These are phyloP conservation scores for Limonium bicolor DNA, from an alignment of 148 eudicot genomes.

Conservation along the genomic window DNA sequence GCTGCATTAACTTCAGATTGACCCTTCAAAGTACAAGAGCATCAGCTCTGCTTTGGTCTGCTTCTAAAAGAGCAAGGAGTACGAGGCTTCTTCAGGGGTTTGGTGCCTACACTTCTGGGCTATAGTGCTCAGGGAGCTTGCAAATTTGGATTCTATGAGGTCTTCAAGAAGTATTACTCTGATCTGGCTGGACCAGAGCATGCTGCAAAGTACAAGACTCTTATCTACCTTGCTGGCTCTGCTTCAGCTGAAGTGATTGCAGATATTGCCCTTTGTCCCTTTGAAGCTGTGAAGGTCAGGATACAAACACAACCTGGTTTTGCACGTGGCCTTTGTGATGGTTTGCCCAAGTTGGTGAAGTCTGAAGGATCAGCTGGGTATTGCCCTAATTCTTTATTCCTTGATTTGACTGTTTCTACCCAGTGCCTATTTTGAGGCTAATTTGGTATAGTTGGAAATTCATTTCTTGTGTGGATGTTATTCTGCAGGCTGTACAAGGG, in stretches of 20 bases:
- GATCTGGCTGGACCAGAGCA: conserved; percentile 51
- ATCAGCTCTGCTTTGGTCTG: conserved; percentile 44
- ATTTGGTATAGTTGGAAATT: no score
- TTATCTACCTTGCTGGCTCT: conserved; percentile 49
- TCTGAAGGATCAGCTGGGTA: no score
- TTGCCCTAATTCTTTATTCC: no score
- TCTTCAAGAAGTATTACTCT: conserved; percentile 56
- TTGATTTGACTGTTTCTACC: no score
- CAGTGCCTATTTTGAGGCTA: no score
- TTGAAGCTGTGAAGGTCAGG: conserved; percentile 69
- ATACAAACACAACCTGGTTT: conserved; percentile 65
- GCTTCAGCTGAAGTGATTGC: conserved; percentile 67
- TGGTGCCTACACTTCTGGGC: conserved; percentile 56
- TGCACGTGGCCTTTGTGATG: conserved; percentile 56
- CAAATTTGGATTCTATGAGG: conserved; percentile 53
- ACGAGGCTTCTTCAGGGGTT: conserved; percentile 47
- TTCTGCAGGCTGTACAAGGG: conserved; percentile 32
- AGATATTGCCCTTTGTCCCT: conserved; percentile 54
- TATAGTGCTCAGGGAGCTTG: conserved; percentile 71
- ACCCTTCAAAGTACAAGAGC: conserved; percentile 50
- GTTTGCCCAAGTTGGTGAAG: conserved; percentile 45
- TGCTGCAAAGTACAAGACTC: conserved; percentile 44
- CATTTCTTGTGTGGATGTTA: neutral
- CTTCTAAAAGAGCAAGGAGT: conserved; percentile 51
- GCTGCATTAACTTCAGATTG: conserved; percentile 18